A percentile compares a stretch with the other conserved stretches of the same genome.
Evolutionary conservation across 2,329 filamentous ascomycete genomes (phyloP).

Genomic region (Trichophyton benhamiae): DNA sequence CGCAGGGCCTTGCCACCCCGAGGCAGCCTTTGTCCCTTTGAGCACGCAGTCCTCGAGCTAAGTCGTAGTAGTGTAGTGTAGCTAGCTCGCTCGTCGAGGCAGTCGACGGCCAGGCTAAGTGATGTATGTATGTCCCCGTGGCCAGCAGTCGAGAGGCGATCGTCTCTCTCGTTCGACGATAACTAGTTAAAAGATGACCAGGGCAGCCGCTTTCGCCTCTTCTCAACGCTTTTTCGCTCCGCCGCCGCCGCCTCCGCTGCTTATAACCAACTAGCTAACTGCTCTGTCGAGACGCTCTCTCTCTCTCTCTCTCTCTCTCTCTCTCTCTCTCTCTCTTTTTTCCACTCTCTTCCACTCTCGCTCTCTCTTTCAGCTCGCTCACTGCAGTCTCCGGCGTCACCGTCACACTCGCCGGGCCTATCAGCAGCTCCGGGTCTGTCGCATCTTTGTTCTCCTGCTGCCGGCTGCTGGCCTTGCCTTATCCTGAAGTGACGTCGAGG

Average conservation of each 20-base stretch:
- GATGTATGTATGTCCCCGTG: conserved; percentile 2
- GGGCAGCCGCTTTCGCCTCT: no score
- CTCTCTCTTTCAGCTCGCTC: neutral
- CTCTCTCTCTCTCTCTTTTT: neutral
- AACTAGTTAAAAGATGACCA: neutral
- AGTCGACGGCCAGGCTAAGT: neutral
- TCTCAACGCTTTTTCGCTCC: no score
- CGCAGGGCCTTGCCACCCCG: neutral
- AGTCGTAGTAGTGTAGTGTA: no score
- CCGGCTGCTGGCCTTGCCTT: neutral
- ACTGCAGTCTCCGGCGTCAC: neutral
- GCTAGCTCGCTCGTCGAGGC: no score
- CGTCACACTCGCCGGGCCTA: neutral
- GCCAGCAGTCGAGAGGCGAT: conserved; percentile 5
- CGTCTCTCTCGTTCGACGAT: neutral
- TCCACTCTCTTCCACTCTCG: neutral
- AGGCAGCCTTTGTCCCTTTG: neutral
- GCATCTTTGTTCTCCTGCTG: neutral
- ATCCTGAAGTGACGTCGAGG: neutral
- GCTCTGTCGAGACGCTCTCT: no score
- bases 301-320: no score
- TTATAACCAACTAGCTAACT: no score
- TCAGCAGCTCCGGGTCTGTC: neutral
- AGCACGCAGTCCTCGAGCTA: no score
- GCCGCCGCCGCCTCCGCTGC: no score